These are phyloP conservation scores for Entomortierella parvispora DNA, from an alignment of 192 early-diverging fungal species.

Conservation along the genomic window DNA sequence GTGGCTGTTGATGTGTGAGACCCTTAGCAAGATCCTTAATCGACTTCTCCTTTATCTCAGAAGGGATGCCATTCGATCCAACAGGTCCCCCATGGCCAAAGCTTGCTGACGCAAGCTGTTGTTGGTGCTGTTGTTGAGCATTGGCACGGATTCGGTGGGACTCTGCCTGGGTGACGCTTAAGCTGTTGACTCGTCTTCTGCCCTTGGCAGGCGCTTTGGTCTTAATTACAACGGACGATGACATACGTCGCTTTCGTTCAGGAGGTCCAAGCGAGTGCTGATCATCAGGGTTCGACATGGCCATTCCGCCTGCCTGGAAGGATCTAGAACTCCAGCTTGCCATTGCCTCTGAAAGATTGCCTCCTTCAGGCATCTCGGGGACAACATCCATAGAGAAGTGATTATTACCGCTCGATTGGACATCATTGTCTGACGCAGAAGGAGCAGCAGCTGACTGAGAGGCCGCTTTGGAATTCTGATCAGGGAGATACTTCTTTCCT, in stretches of 20 bases:
- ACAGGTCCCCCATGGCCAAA: background rate
- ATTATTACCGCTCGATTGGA: slow-evolving; percentile 11
- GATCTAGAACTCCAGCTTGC: too few relatives aligned
- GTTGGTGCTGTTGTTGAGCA: slow-evolving; percentile 22
- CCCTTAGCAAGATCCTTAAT: slow-evolving; percentile 33
- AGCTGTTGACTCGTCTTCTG: slow-evolving; percentile 62
- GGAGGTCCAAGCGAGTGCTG: too few relatives aligned
- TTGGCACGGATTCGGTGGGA: slow-evolving; percentile 39
- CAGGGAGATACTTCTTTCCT: slow-evolving; percentile 57
- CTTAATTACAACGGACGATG: slow-evolving; percentile 53
- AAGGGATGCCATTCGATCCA: background rate
- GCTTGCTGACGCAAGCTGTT: slow-evolving; percentile 20
- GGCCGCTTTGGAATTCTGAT: background rate
- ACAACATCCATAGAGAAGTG: slow-evolving; percentile 46
- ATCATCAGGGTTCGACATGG: slow-evolving; percentile 11
- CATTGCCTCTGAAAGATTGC: background rate
- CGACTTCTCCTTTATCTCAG: slow-evolving; percentile 20
- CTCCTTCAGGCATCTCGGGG: slow-evolving; percentile 33
- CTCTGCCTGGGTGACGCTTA: slow-evolving; percentile 57
- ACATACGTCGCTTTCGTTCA: slow-evolving; percentile 54
- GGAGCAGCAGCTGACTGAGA: slow-evolving; percentile 1
- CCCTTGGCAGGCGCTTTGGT: slow-evolving; percentile 40
- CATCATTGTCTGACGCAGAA: slow-evolving; percentile 6
- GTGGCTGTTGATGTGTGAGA: slow-evolving; percentile 26
- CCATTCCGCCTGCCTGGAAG: slow-evolving; percentile 27